Percentiles rank a stretch among this genome's conserved stretches.
Conservation (phyloP, 1,139 yeast genomes). For the Sugiyamaella castrensis region DNA sequence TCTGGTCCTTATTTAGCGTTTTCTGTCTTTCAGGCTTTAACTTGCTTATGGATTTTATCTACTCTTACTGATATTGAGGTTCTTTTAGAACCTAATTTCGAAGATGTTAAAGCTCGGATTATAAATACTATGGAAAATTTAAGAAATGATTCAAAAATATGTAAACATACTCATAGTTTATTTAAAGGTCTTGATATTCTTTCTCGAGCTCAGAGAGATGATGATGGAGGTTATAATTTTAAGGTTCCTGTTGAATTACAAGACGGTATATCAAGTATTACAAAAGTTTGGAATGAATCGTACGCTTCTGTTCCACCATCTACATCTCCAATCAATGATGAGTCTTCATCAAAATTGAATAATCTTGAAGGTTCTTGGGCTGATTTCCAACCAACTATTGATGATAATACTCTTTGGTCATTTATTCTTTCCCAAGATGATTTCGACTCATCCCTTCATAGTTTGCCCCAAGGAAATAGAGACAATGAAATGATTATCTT, state of each 20-base stretch:
- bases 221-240: conserved; percentile 6
- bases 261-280: conserved; percentile 8
- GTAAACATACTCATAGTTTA: conserved; percentile 11
- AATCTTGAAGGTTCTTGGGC: neutral
- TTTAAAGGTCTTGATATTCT: conserved; percentile 12
- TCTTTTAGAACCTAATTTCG: conserved; percentile 10
- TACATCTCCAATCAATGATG: neutral
- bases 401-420: conserved; percentile 7
- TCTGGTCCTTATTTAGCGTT: conserved; percentile 10
- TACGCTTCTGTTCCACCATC: neutral
- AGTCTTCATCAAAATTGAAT: neutral
- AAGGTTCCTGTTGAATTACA: conserved; percentile 9
- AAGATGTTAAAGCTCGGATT: conserved; percentile 2
- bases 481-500: conserved; percentile 5
- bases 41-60: conserved; percentile 13
- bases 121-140: conserved; percentile 5
- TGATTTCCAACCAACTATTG: conserved; percentile 6
- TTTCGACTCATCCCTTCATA: conserved; percentile 4
- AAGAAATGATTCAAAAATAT: conserved; percentile 6
- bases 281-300: conserved; percentile 7
- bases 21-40: conserved; percentile 11
- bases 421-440: conserved; percentile 7
- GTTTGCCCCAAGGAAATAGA: conserved; percentile 1
- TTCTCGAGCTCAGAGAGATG: conserved; percentile 8
- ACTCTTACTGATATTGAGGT: conserved; percentile 6